These are phyloP conservation scores for Rhodotorula sp. DNA, from an alignment of 1,284 basidiomycete species.

Conservation along the genomic window DNA sequence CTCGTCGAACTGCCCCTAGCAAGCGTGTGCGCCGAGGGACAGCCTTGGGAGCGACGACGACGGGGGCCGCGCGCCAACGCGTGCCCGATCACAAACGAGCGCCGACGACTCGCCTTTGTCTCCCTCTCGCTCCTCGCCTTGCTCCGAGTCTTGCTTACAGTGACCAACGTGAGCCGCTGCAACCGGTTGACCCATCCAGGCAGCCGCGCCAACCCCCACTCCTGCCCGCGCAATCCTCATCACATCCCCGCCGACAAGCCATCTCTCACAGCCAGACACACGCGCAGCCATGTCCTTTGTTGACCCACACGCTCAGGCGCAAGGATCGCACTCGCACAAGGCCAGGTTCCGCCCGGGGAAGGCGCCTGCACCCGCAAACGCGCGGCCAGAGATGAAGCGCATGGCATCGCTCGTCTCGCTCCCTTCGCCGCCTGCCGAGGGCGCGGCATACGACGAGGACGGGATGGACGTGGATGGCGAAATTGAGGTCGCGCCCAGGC, in stretches of 20 bases:
- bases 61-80: no score
- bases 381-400: slow-evolving; percentile 1
- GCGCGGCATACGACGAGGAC: background rate
- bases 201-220: no score
- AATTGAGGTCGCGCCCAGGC: background rate
- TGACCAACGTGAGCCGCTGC: background rate
- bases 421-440: slow-evolving; percentile 26
- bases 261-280: background rate
- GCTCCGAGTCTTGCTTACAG: background rate
- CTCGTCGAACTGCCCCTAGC: no score
- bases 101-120: no score
- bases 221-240: no score
- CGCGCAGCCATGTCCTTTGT: background rate
- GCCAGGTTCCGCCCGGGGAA: slow-evolving; percentile 4
- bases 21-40: no score
- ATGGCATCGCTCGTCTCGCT: slow-evolving; percentile 22
- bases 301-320: background rate
- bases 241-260: background rate
- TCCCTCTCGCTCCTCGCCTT: background rate
- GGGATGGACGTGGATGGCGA: slow-evolving; percentile 10
- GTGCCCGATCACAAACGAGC: no score
- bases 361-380: background rate
- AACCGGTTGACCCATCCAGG: background rate
- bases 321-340: background rate
- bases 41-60: background rate